phyloP scores from a whole-genome alignment of 2,329 filamentous ascomycete species.

The Emergomyces orientalis region DNA sequence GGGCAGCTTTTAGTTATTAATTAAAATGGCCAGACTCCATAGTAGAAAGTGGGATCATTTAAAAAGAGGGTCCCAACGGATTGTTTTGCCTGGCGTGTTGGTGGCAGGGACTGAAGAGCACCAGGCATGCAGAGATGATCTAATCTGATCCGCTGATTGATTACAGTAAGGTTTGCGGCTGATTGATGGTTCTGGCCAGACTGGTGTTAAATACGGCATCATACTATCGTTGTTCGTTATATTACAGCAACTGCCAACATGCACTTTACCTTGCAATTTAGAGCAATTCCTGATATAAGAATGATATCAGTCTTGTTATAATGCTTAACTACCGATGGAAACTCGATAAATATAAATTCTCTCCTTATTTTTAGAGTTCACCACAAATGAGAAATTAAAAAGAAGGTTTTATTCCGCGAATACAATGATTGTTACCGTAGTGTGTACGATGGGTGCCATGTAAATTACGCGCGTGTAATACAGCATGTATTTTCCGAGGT shows the following conservation, averaged over 20 bases:
- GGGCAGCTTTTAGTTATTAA: no score
- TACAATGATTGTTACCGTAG: not conserved
- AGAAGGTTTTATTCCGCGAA: no score
- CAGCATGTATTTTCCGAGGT: constrained; percentile 5
- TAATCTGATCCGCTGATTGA: constrained; percentile 16
- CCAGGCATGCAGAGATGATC: constrained; percentile 2
- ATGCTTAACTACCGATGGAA: no score
- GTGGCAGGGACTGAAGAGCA: not conserved
- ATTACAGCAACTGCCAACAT: not conserved
- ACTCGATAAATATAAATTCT: not conserved
- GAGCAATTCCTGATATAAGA: not conserved
- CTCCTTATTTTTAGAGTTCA: not conserved
- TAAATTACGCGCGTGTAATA: not conserved
- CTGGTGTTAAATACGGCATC: not conserved
- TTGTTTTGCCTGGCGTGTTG: not conserved
- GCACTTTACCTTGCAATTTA: not conserved
- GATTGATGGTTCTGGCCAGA: not conserved
- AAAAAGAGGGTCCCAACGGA: no score
- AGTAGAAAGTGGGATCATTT: no score
- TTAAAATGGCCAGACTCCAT: no score
- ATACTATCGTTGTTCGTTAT: not conserved
- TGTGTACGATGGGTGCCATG: not conserved
- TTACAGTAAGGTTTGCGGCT: not conserved
- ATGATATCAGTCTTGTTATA: not conserved
- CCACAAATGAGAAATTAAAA: not conserved